Conservation (phyloP, 2,329 filamentous ascomycete genomes). For the Colletotrichum cordylinicola region DNA sequence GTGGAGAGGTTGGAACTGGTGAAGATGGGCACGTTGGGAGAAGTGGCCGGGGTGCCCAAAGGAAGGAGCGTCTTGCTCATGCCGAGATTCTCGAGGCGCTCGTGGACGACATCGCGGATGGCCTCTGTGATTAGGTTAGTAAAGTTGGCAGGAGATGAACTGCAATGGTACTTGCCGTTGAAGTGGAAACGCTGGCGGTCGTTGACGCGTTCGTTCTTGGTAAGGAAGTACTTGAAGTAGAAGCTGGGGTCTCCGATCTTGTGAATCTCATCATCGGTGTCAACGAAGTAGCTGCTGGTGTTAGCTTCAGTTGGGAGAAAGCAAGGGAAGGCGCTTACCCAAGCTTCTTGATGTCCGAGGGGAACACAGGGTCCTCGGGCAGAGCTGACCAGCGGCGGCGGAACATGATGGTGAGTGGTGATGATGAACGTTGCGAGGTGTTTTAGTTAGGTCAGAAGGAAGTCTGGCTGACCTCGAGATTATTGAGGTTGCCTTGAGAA, state of each 20-base stretch:
- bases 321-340: conserved; percentile 60
- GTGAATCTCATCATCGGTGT: conserved; percentile 76
- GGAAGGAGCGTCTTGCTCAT: conserved; percentile 69
- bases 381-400: conserved; percentile 71
- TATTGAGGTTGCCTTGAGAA: neutral
- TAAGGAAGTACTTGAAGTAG: conserved; percentile 78
- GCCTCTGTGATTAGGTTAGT: conserved; percentile 54
- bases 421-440: neutral
- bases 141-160: neutral
- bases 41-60: conserved; percentile 44
- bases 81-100: conserved; percentile 66
- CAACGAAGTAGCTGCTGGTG: conserved; percentile 74
- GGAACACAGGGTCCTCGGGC: conserved; percentile 73
- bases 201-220: conserved; percentile 79
- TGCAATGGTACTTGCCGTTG: conserved; percentile 61
- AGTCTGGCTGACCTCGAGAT: neutral
- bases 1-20: conserved; percentile 53
- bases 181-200: conserved; percentile 76
- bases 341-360: conserved; percentile 69
- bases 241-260: conserved; percentile 69
- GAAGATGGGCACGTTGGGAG: conserved; percentile 75
- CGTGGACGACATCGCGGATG: conserved; percentile 62
- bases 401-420: conserved; percentile 66
- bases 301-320: neutral
- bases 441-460: neutral